Percentiles rank a stretch among this genome's conserved stretches.
These are phyloP conservation scores for bread wheat (Triticum aestivum) DNA, from an alignment of 176 grass and related monocot species.

Conservation along the genomic window DNA sequence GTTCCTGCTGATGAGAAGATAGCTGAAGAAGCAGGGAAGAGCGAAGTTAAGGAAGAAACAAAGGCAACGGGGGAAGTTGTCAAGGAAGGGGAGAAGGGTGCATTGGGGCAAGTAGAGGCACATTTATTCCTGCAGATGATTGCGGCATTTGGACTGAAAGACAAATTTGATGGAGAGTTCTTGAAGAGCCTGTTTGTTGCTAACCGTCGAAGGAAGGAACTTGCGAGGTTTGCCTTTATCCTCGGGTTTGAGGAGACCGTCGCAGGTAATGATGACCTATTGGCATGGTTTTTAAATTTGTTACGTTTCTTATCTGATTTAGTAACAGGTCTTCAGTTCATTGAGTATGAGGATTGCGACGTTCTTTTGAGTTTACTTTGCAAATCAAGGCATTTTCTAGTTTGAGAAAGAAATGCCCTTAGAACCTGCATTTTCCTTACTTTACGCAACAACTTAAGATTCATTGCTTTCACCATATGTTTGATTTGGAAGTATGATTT, in stretches of 20 bases:
- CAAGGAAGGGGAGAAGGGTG: conserved; percentile 31
- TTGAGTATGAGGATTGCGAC: not conserved
- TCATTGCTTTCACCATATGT: not conserved
- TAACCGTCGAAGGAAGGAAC: conserved; percentile 63
- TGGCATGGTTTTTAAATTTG: conserved; percentile 15
- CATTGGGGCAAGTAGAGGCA: conserved; percentile 35
- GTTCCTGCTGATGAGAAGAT: conserved; percentile 17
- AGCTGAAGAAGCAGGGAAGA: conserved; percentile 25
- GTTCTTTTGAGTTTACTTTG: not conserved
- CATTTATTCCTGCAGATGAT: conserved; percentile 77
- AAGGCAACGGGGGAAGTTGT: conserved; percentile 9
- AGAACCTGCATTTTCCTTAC: not conserved
- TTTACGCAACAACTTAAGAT: not conserved
- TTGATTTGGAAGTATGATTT: conserved; percentile 13
- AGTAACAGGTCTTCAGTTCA: not conserved
- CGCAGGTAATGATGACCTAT: conserved; percentile 43
- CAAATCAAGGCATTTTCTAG: not conserved
- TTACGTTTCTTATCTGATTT: conserved; percentile 8
- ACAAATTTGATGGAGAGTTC: conserved; percentile 58
- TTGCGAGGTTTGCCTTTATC: conserved; percentile 47
- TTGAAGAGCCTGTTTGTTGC: conserved; percentile 64
- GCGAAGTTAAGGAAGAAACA: conserved; percentile 22
- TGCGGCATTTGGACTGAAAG: conserved; percentile 53
- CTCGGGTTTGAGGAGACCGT: conserved; percentile 62
- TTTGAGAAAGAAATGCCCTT: not conserved